Evolutionary conservation across 1,139 yeast species (phyloP), one percentile per base, ranked within the genome.

Genomic region (Sugiyamaella novakii): DNA sequence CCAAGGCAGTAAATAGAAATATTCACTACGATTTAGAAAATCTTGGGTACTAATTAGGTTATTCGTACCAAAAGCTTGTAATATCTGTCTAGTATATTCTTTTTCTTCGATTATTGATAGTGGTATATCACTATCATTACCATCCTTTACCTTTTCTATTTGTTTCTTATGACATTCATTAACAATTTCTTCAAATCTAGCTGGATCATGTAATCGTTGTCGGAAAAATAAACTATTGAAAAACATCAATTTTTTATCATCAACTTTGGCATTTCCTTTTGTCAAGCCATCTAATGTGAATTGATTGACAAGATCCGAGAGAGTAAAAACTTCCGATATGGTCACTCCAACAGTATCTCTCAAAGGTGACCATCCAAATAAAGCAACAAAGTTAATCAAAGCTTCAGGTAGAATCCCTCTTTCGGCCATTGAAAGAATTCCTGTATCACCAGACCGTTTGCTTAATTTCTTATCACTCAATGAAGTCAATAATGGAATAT

Each of bases 341-440:
- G 78, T 73, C 35, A 75, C 73, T 2, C 83, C 80, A 2, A 45
- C 38, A 11, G 47, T 40, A 17, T 52, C 73, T 57, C 88, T 72
- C 11, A 81, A 80, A 2, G 95, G 94, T 1, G 96, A 78, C 98
- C 98, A 92, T 0, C 99, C 99, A 67, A 88, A 86, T 49, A 92
- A 74, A 0, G 94, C 96, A 37, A 85, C 85, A 66, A 88, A 92
- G 61, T 92, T 94, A 10, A 87, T 72, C 45, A 94, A 67, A 0
- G 98, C 94, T 61, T 88, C 96, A 0, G 97, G 95, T 14, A 88
- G 68, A 15, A 87, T 76, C 0, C 95, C 95, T 19, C 49, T 50
- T 1, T 74, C 71, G 42, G 75, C 77, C 68, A 86, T 71, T 10
- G 77, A 75, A 56, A 78, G 67, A 3, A 88, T 80, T 37, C 91